phyloP scores from a whole-genome alignment of 768 basidiomycete genomes.

The Phanerochaete carnosa region DNA sequence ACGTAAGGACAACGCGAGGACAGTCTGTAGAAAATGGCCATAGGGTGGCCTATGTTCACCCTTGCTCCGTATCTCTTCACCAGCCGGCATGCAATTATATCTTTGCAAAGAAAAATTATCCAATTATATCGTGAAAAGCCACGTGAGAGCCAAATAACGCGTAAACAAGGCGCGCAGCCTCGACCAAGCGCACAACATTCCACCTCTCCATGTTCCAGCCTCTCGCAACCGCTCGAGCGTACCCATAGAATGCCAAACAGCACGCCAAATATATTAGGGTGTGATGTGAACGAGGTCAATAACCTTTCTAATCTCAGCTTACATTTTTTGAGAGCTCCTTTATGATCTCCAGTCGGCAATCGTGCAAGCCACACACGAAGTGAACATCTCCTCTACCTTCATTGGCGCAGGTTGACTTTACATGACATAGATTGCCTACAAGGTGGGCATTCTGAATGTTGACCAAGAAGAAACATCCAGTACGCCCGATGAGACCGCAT shows the following conservation, averaged over 20 bases:
- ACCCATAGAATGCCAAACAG: too few species aligned
- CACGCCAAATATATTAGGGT: too few species aligned
- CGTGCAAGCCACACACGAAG: too few species aligned
- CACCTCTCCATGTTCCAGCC: neutral
- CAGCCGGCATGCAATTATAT: neutral
- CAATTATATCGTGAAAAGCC: neutral
- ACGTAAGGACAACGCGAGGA: neutral
- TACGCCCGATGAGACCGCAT: neutral
- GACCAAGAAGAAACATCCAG: neutral
- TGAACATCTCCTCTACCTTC: too few species aligned
- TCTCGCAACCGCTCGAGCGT: too few species aligned
- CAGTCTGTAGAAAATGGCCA: neutral
- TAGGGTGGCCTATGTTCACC: neutral
- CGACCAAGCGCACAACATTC: neutral
- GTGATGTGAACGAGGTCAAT: too few species aligned
- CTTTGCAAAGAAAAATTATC: neutral
- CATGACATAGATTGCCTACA: neutral
- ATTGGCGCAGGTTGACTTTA: too few species aligned
- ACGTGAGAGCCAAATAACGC: slow-evolving; percentile 14
- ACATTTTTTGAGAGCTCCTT: too few species aligned
- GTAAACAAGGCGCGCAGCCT: slow-evolving; percentile 6
- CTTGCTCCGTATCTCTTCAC: neutral
- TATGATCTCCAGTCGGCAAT: too few species aligned
- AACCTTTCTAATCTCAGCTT: too few species aligned
- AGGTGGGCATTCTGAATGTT: neutral